Evolutionary conservation across 495 filamentous ascomycete species (phyloP).

Genomic region (Platismatia glauca): DNA sequence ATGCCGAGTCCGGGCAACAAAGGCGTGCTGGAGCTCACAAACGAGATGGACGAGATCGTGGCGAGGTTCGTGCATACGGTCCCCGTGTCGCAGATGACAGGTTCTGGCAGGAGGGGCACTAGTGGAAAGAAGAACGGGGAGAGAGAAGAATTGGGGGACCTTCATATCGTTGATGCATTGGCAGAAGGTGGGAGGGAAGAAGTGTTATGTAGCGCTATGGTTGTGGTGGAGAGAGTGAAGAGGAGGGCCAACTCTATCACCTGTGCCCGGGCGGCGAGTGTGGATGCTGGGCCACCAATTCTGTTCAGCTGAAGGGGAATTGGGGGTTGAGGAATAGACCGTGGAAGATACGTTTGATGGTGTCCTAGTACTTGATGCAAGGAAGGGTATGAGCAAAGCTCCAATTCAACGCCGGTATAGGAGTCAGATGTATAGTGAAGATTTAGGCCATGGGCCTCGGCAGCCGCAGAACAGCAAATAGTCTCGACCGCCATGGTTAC

Average conservation of each 20-base stretch:
- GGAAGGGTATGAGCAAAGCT: neutral
- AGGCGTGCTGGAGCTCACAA: conserved; percentile 69
- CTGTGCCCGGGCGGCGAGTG: neutral
- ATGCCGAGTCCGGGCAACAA: conserved; percentile 78
- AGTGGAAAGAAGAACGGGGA: neutral
- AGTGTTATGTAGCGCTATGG: conserved; percentile 11
- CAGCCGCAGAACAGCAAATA: neutral
- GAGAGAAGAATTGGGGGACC: conserved; percentile 5
- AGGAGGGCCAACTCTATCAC: conserved; percentile 7
- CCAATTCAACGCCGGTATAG: neutral
- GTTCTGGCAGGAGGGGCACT: neutral
- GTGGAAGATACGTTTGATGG: neutral
- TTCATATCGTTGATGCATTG: conserved; percentile 5
- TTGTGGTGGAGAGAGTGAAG: conserved; percentile 14
- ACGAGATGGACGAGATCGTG: conserved; percentile 50
- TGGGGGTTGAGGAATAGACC: too few species aligned
- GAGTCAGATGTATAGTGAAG: too few species aligned
- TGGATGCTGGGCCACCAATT: neutral
- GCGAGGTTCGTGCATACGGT: conserved; percentile 41
- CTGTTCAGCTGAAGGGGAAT: neutral
- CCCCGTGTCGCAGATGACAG: neutral
- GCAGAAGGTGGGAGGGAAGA: conserved; percentile 6
- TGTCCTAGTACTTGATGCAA: neutral
- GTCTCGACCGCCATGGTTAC: neutral
- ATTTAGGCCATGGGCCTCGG: neutral